Percentiles rank a stretch among this genome's conserved stretches.
Evolutionary conservation across 2,329 filamentous ascomycete genomes (phyloP).

Genomic region (Ceratocystis cacaofunesta): DNA sequence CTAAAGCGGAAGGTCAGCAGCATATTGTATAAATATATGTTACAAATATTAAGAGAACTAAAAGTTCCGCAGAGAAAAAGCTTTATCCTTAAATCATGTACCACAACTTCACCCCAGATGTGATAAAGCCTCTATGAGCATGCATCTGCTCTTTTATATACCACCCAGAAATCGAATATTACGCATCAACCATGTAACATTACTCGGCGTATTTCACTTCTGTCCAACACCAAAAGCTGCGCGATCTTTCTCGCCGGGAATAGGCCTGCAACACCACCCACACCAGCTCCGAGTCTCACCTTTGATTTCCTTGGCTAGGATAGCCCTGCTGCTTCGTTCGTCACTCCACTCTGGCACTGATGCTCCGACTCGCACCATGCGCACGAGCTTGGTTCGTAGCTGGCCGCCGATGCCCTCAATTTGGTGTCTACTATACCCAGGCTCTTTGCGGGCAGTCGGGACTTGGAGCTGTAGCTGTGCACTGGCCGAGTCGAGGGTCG

Average conservation of each 20-base stretch:
- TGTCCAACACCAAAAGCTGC: constrained; percentile 17
- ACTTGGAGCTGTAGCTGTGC: constrained; percentile 2
- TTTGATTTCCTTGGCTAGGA: constrained; percentile 54
- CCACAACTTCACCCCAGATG: neutral
- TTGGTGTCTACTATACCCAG: constrained; percentile 74
- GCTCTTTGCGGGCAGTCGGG: constrained; percentile 37
- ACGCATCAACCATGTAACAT: neutral
- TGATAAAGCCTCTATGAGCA: neutral
- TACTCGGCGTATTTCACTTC: neutral
- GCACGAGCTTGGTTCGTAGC: constrained; percentile 77
- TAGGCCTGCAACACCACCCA: constrained; percentile 72
- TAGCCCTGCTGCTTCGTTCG: constrained; percentile 50
- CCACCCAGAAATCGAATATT: neutral
- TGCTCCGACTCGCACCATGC: constrained; percentile 64
- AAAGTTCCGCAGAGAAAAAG: neutral
- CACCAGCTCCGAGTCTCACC: constrained; percentile 70
- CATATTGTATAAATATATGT: constrained; percentile 3
- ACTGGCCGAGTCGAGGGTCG: constrained; percentile 16
- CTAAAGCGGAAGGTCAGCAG: neutral
- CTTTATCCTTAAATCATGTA: neutral
- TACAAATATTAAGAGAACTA: neutral
- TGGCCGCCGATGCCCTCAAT: constrained; percentile 81
- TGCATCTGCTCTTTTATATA: constrained; percentile 7
- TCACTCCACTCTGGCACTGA: constrained; percentile 78
- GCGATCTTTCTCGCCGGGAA: constrained; percentile 41